phyloP scores from a whole-genome alignment of 805 yeast species.

The Pichia rugopelliculosa region DNA sequence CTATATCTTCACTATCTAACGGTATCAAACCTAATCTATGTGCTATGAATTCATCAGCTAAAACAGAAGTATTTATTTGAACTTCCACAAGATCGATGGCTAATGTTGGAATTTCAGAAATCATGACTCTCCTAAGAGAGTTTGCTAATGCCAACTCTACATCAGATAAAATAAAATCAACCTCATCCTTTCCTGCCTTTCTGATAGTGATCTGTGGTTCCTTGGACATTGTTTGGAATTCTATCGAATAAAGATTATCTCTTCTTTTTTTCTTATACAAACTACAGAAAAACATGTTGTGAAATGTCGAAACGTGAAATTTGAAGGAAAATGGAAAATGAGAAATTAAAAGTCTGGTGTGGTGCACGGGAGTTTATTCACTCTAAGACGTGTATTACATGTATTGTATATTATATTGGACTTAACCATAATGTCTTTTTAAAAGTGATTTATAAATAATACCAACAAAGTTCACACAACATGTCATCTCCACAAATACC shows the following conservation, averaged over 20 bases:
- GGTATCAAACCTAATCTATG: conserved; percentile 94
- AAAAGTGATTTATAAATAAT: not conserved
- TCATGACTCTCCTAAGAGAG: conserved; percentile 83
- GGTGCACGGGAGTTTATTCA: no score
- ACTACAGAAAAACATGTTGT: not conserved
- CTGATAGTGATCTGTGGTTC: conserved; percentile 87
- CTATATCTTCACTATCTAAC: conserved; percentile 75
- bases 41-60: conserved; percentile 94
- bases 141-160: conserved; percentile 89
- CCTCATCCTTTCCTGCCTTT: conserved; percentile 76
- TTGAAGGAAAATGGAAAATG: not conserved
- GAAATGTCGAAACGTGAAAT: not conserved
- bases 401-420: no score
- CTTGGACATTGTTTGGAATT: conserved; percentile 14
- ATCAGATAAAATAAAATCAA: conserved; percentile 80
- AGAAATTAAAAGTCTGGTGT: not conserved
- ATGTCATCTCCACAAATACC: conserved; percentile 6
- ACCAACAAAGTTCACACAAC: not conserved
- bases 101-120: conserved; percentile 93
- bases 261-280: no score
- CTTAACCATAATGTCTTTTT: no score
- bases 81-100: conserved; percentile 96
- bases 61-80: conserved; percentile 84
- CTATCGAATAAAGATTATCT: no score
- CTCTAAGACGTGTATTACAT: no score